Evolutionary conservation across 208 protist genomes (phyloP), one percentile per base, ranked within the genome.

Genomic region (Lotmaria passim): DNA sequence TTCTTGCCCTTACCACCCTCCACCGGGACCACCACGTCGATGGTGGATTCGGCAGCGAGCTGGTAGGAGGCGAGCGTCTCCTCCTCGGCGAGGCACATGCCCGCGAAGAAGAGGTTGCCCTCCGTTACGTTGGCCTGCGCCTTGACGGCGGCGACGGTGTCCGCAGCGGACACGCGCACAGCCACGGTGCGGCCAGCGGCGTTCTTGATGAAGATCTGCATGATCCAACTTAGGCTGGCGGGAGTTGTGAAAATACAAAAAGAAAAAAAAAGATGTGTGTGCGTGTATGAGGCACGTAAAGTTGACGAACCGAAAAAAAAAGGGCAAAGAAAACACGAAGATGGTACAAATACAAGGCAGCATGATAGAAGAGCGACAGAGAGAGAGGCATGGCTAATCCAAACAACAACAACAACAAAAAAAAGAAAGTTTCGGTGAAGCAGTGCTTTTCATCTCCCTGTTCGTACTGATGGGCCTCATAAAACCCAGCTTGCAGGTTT

Each of bases 1-100:
- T 99, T 99, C 86, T 98, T 98, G 74, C 97, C 98, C 87, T 94
- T 96, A 73, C 93, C 93, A 48, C 93, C 93, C 79, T 94, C 83
- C 17, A 98, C 87, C 28, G 94, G 87, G 58, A 98, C 61, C 28
- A 97, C 83, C 23, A 91, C 86, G 60, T 97, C 80, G 48, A 97
- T 76, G 52, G 95, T 97, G 79, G 88, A 89, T 78, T 95, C 92
- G 50, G 76, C 73, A 59, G 89, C 73, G 31, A 96, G 82, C 33
- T 79, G 69, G 80, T 86, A 95, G 38, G 83, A 69, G 55, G 81
- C 78, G 57, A 97, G 81, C 30, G 83, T 64, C 41, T 69, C 80
- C 53, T 75, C 77, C 51, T 97, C 93, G 39, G 87, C 84, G 41
- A 98, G 89, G 82, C 86, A 87, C 53, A 74, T 82, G 74, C 94